Base-by-base conservation (phyloP, 176 grass and related monocot genomes). In the Bolboschoenus planiculmis region DNA sequence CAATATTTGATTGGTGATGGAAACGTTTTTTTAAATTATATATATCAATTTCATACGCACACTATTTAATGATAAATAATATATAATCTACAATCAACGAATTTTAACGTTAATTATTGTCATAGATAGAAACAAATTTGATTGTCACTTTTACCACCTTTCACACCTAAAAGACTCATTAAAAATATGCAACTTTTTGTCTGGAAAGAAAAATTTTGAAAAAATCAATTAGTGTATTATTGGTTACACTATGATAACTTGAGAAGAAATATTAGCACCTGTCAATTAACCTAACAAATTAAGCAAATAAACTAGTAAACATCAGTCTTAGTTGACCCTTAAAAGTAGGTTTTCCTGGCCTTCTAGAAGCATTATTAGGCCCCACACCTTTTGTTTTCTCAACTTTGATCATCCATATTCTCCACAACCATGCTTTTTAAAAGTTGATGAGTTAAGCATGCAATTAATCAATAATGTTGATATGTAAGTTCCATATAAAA, bases 341-440 rank as follows among this genome's bases (percentile, higher is more conserved):
- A 6, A 43, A 80, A 31, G 8, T 56, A 57, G 78, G 54, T 53
- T 60, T 80, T 42, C 18, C 13, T n/a, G 7, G 78, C 27, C 56
- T 80, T 80, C 78, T 60, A 80, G 78, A 80, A 80, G 56, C 54
- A 80, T 6, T 3, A 80, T 7, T 3, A 6, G 53, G 31, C 18
- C 78, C 78, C 78, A 80, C 78, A 60, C 15, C n/a, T 80, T 79
- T 56, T 31, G 18, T 80, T 42, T 39, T 80, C 78, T 60, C 54
- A 58, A 60, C 31, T 58, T 40, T 58, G 1, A 33, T 51, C 5
- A 50, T 31, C 27, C 72, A 76, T 76, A 51, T 16, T 26, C 72
- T 51, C 46, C 72, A 30, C 14, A 75, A 20, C 40, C 29, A 75
- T 50, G 4, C 5, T 50, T 48, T 74, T 23, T 29, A 4, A 74